Conservation (phyloP, 2,329 filamentous ascomycete species). For the Aspergillus luchuensis region DNA sequence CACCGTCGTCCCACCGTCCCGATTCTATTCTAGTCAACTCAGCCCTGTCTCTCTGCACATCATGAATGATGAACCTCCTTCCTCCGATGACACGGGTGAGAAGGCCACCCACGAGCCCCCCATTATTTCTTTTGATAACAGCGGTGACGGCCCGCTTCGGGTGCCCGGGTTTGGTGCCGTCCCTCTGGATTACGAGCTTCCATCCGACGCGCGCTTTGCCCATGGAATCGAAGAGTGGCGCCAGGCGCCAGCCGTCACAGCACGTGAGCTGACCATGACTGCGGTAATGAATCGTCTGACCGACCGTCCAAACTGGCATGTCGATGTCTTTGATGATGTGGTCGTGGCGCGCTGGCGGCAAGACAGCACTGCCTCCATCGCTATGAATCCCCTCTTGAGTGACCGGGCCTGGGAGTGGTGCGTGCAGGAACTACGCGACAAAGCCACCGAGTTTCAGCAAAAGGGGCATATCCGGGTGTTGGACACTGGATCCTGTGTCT, state of each 20-base stretch:
- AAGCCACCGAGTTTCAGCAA: neutral
- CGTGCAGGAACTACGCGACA: neutral
- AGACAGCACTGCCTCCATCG: neutral
- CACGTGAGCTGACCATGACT: neutral
- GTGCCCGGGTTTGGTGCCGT: neutral
- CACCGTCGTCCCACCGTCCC: too few relatives aligned
- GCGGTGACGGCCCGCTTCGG: neutral
- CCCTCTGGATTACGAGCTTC: neutral
- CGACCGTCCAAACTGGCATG: neutral
- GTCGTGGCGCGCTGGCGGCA: neutral
- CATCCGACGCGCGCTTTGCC: conserved; percentile 1
- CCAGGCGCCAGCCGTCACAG: neutral
- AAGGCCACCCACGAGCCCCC: neutral
- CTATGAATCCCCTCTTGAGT: neutral
- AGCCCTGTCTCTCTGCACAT: too few relatives aligned
- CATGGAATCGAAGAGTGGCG: conserved; percentile 3
- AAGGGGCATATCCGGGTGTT: neutral
- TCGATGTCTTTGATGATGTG: neutral
- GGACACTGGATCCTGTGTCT: conserved; percentile 1
- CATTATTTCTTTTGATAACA: neutral
- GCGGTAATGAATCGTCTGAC: neutral
- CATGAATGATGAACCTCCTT: too few relatives aligned
- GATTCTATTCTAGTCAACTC: too few relatives aligned
- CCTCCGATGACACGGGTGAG: too few relatives aligned
- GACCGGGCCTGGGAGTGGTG: neutral